Percentiles rank a stretch among this genome's conserved stretches.
phyloP scores from a whole-genome alignment of 148 eudicot species.

The Rhododendron ovatum region DNA sequence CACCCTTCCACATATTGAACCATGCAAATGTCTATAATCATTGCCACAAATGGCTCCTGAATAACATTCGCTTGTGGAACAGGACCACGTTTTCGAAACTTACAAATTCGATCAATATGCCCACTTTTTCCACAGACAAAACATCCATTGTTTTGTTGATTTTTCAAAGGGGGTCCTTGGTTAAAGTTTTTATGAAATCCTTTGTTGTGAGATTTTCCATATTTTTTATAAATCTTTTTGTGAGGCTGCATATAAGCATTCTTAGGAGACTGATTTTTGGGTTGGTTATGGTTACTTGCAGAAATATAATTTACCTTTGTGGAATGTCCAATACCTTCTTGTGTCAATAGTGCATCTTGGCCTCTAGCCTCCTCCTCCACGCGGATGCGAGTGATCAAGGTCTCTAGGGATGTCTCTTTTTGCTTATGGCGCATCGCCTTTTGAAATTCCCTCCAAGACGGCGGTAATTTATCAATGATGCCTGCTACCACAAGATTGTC shows the following conservation, averaged over 20 bases:
- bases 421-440: background rate
- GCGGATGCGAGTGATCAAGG: background rate
- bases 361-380: background rate
- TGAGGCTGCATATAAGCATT: too few species aligned
- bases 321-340: background rate
- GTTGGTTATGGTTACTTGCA: background rate
- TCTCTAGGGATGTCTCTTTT: background rate
- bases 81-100: background rate
- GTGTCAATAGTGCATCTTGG: background rate
- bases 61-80: background rate
- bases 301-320: background rate
- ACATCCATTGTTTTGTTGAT: background rate
- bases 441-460: background rate
- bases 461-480: background rate
- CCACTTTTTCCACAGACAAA: background rate
- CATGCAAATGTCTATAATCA: slow-evolving; percentile 5
- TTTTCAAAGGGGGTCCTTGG: background rate
- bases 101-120: background rate
- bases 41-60: background rate
- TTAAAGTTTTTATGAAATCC: background rate
- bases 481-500: too few species aligned
- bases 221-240: too few species aligned
- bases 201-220: background rate
- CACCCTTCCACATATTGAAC: background rate
- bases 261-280: too few species aligned